Conservation (phyloP, 108 stramenopile genomes). For the Seminavis robusta region DNA sequence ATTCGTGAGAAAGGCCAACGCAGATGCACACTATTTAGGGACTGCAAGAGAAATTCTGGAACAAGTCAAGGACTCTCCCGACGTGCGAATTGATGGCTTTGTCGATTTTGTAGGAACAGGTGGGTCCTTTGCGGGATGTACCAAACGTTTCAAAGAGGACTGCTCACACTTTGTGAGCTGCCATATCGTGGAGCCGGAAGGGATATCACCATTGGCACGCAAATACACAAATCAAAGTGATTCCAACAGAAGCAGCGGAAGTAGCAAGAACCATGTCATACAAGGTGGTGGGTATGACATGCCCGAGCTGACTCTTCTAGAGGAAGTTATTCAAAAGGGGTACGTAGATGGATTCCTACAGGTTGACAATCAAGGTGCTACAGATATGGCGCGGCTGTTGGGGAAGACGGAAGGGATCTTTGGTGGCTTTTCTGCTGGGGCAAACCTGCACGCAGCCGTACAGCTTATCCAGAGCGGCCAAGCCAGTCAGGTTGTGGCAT, state of each 20-base stretch:
- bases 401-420: constrained; percentile 21
- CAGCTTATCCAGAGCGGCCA: constrained; percentile 2
- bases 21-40: constrained; percentile 12
- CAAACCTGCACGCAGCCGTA: constrained; percentile 17
- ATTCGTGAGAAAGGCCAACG: constrained; percentile 9
- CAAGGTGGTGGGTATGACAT: constrained; percentile 35
- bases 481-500: too few relatives aligned
- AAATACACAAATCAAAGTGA: constrained; percentile 2
- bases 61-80: too few relatives aligned
- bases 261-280: constrained; percentile 15
- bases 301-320: not conserved
- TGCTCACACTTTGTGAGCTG: constrained; percentile 11
- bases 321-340: not conserved
- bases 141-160: constrained; percentile 15
- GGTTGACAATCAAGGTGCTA: constrained; percentile 16
- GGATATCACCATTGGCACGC: not conserved
- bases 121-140: constrained; percentile 26
- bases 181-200: constrained; percentile 26
- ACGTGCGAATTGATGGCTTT: too few relatives aligned
- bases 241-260: too few relatives aligned
- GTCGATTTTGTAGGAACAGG: constrained; percentile 39
- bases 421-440: constrained; percentile 25
- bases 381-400: constrained; percentile 9
- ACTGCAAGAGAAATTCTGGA: constrained; percentile 32
- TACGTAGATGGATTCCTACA: constrained; percentile 18